phyloP scores from a whole-genome alignment of 2,329 filamentous ascomycete species.

The Albifimbria verrucaria region DNA sequence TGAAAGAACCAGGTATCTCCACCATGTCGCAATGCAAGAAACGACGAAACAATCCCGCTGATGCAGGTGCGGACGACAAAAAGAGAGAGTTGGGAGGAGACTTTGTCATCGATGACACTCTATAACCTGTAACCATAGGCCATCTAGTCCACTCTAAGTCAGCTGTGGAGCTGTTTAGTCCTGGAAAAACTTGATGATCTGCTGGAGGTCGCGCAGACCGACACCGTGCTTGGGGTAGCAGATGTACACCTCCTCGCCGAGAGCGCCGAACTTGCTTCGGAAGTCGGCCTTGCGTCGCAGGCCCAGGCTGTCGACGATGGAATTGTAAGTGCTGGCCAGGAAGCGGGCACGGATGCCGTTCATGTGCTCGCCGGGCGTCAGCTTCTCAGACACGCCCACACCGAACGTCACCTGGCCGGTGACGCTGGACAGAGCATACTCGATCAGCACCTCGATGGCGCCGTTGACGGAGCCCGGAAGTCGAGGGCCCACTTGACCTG shows the following conservation, averaged over 20 bases:
- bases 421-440: conserved; percentile 58
- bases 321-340: conserved; percentile 76
- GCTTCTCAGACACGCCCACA: conserved; percentile 70
- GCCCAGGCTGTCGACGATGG: conserved; percentile 77
- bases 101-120: too few species aligned
- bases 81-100: too few species aligned
- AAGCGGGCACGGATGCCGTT: conserved; percentile 77
- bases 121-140: too few species aligned
- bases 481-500: conserved; percentile 97
- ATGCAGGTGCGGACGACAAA: too few species aligned
- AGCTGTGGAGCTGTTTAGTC: conserved; percentile 43
- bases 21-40: neutral
- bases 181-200: conserved; percentile 89
- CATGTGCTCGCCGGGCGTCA: conserved; percentile 78
- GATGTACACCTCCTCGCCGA: conserved; percentile 82
- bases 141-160: too few species aligned
- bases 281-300: conserved; percentile 85
- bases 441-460: conserved; percentile 80
- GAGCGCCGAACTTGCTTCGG: conserved; percentile 82
- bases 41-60: neutral
- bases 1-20: neutral
- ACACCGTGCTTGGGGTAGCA: conserved; percentile 86
- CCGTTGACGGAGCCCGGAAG: conserved; percentile 82
- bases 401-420: conserved; percentile 74
- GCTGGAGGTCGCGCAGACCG: conserved; percentile 75